Evolutionary conservation across 2,329 filamentous ascomycete genomes (phyloP), one percentile per base, ranked within the genome.

Genomic region (Neoscytalidium dimidiatum): DNA sequence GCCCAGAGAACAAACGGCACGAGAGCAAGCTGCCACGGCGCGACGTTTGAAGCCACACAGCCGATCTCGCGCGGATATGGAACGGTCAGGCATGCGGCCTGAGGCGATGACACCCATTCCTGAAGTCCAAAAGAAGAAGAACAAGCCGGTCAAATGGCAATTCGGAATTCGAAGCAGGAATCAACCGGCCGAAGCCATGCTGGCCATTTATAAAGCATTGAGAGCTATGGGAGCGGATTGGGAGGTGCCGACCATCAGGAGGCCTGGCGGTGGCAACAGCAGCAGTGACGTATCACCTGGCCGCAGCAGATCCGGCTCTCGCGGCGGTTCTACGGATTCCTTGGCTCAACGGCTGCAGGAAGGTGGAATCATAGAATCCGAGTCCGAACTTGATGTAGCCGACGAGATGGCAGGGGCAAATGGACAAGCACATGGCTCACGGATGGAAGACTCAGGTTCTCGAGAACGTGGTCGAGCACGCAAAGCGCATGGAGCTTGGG

Each of bases 151-250:
- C 17, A 92, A 94, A 69, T 99, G 95, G 95, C 95, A 99, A 76
- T 99, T 99, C 75, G 95, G 95, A 64, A 99, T 99, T 67, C 88
- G 95, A 41, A 97, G 92, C 51, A 88, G 95, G 56, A 99, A 98
- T 73, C 91, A 92, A 64, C 95, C 95, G 0, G 92, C 94, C 72
- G 95, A 99, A 77, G 95, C 95, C 0, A 90, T 99, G 77, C 82
- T 96, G 28, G 97, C 94, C 72, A 95, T 99, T 64, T 97, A 97
- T 83, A 93, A 94, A 76, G 94, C 95, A 0, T 82, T 99, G 48
- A 84, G 89, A 67, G 94, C 94, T 69, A 89, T 97, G 72, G 94
- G 92, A 33, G 95, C 94, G 13, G 89, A 93, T 57, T 98, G 96
- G 90, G 88, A 96, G 70, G 81, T 86, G 13, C 80, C 84, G 4